Conservation (phyloP, 2,329 filamentous ascomycete genomes). For the Trichophyton rubrum region DNA sequence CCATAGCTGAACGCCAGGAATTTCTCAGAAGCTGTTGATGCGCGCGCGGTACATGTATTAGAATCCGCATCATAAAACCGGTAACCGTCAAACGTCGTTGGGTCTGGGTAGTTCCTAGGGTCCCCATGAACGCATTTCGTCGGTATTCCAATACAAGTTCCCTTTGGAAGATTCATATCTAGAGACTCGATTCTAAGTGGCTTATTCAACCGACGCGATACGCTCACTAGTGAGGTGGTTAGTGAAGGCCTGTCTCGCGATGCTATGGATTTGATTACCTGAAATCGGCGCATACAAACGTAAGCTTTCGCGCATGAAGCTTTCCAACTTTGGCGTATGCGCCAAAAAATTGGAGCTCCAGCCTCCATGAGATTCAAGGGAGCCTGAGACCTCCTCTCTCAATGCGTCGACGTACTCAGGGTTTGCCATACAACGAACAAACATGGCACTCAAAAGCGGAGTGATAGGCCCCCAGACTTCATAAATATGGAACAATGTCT, state of each 20-base stretch:
- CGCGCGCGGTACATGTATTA: not conserved
- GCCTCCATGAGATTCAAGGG: not conserved
- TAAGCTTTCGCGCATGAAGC: not conserved
- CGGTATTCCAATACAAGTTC: not conserved
- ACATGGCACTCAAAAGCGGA: not conserved
- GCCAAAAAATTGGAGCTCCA: not conserved
- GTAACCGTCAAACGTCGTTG: not conserved
- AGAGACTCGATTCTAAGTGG: not conserved
- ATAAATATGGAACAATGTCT: not conserved
- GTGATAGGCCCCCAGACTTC: not conserved
- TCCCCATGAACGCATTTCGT: not conserved
- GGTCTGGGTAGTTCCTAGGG: not conserved
- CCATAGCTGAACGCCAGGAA: slow-evolving; percentile 3
- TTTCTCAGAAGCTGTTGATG: not conserved
- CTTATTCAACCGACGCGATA: not conserved
- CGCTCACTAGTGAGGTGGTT: not conserved
- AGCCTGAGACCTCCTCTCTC: not conserved
- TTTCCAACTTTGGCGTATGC: not conserved
- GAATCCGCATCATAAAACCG: not conserved
- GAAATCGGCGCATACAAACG: not conserved
- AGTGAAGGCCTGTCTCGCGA: not conserved
- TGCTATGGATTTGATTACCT: not conserved
- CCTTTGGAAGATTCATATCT: not conserved
- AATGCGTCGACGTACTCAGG: not conserved
- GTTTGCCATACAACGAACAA: not conserved